phyloP scores from a whole-genome alignment of 2,329 filamentous ascomycete genomes.

The Penicillium capsulatum region DNA sequence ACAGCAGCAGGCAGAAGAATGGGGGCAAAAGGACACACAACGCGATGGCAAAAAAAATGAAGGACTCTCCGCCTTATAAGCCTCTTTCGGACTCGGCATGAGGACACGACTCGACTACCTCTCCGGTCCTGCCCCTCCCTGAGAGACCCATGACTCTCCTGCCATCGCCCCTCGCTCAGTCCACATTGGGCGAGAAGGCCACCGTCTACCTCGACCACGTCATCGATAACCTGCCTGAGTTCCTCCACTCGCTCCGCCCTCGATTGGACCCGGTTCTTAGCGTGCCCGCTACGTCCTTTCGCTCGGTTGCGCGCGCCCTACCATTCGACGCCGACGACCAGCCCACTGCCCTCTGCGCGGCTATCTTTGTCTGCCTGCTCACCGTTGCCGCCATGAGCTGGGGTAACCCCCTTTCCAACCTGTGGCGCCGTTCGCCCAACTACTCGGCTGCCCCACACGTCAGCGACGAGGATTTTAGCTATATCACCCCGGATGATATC shows the following conservation, averaged over 20 bases:
- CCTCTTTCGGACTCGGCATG: conserved; percentile 9
- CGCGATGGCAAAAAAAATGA: conserved; percentile 23
- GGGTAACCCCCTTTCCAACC: conserved; percentile 29
- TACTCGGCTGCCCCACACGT: conserved; percentile 33
- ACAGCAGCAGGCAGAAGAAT: conserved; percentile 1
- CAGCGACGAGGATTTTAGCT: conserved; percentile 38
- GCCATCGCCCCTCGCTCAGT: conserved; percentile 35
- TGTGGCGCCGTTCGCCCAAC: conserved; percentile 32
- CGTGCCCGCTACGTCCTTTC: conserved; percentile 22
- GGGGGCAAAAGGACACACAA: conserved; percentile 1
- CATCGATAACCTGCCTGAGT: conserved; percentile 29
- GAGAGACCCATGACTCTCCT: conserved; percentile 38
- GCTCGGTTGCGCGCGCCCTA: conserved; percentile 21
- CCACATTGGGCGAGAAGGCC: conserved; percentile 41
- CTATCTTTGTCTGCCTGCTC: conserved; percentile 28
- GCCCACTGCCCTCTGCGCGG: conserved; percentile 22
- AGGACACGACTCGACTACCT: conserved; percentile 18
- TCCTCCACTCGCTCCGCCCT: conserved; percentile 32
- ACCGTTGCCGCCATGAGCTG: conserved; percentile 35
- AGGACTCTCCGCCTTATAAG: conserved; percentile 26
- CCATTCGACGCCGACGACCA: conserved; percentile 21
- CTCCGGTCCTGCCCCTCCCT: conserved; percentile 7
- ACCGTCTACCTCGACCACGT: conserved; percentile 38
- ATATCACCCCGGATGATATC: conserved; percentile 37
- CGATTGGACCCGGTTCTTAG: conserved; percentile 27